Evolutionary conservation across 148 eudicot genomes (phyloP).

Genomic region (Rhododendron griersonianum): DNA sequence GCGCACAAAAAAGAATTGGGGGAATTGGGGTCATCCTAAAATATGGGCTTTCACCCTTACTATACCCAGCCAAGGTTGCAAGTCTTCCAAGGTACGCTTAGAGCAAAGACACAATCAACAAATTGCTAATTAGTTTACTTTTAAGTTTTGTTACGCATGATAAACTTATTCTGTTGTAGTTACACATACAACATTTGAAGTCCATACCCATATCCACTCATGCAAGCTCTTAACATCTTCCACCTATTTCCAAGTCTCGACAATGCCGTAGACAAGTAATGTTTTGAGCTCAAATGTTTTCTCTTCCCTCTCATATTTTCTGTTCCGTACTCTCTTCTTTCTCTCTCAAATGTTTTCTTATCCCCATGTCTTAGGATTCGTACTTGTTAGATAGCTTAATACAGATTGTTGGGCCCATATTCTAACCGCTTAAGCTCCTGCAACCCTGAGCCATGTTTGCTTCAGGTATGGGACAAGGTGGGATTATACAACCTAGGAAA

Average conservation of each 20-base stretch:
- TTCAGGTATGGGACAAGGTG: neutral
- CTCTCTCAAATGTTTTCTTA: neutral
- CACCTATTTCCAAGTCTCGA: neutral
- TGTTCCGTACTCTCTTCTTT: neutral
- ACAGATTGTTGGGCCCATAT: too few species aligned
- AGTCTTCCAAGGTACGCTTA: neutral
- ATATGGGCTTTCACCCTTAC: neutral
- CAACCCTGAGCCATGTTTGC: neutral
- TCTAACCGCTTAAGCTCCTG: too few species aligned
- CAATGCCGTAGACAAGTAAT: neutral
- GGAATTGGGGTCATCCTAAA: neutral
- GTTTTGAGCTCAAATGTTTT: neutral
- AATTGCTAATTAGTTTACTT: neutral
- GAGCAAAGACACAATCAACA: neutral
- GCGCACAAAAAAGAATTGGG: neutral
- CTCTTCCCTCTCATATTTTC: neutral
- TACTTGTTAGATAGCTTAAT: neutral
- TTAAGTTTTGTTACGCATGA: neutral
- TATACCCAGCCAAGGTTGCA: neutral
- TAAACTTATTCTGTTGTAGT: neutral
- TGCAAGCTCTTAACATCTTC: neutral
- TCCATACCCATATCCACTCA: neutral
- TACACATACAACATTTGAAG: neutral
- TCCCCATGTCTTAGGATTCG: neutral
- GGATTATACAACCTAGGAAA: neutral